Conservation (phyloP, 192 early-diverging fungal species). For the Backusella morwellensis region DNA sequence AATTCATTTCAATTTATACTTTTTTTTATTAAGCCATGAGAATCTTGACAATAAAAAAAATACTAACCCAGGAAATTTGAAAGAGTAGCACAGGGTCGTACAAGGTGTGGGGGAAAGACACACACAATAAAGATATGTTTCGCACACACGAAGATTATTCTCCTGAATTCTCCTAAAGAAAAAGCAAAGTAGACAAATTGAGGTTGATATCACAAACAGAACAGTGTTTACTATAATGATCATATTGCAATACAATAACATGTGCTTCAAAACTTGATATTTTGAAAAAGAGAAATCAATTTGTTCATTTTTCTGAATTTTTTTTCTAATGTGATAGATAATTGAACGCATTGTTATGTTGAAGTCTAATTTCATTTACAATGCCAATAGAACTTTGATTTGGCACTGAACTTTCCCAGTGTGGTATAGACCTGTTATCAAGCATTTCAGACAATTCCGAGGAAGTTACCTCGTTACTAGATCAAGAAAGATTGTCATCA, state of each 20-base stretch:
- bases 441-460: neutral
- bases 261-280: neutral
- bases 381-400: neutral
- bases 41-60: neutral
- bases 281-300: neutral
- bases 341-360: neutral
- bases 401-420: neutral
- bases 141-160: slow-evolving; percentile 3
- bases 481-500: neutral
- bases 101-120: neutral
- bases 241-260: neutral
- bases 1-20: neutral
- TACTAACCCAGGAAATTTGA: neutral
- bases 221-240: neutral
- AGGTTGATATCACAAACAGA: neutral
- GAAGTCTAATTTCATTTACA: neutral
- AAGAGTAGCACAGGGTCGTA: neutral
- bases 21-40: slow-evolving; percentile 4
- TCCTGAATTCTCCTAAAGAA: slow-evolving; percentile 6
- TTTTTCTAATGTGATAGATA: neutral
- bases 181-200: neutral
- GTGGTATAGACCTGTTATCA: neutral
- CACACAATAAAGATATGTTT: neutral
- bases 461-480: neutral
- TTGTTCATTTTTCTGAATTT: neutral